Evolutionary conservation across 2,329 filamentous ascomycete species (phyloP).

Genomic region (Verticillium dahliae): DNA sequence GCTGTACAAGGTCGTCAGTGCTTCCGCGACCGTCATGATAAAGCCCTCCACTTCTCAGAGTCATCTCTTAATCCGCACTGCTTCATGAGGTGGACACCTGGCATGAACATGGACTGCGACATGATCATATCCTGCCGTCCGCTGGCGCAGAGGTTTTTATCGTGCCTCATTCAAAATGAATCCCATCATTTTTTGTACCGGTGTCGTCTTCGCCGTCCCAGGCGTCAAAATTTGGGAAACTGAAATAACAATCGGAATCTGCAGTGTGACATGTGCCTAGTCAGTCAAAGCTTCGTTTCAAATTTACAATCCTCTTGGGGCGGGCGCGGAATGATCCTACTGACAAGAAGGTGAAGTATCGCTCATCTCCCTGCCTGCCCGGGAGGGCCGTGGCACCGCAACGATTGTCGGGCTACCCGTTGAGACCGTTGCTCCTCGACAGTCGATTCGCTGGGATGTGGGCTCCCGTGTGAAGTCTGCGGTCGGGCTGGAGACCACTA

Average conservation of each 20-base stretch:
- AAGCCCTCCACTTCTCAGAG: too few relatives aligned
- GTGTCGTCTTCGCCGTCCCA: conserved; percentile 37
- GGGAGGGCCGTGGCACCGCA: conserved; percentile 14
- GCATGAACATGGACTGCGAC: too few relatives aligned
- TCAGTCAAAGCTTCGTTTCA: too few relatives aligned
- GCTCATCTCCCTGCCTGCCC: conserved; percentile 3
- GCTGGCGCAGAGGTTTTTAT: too few relatives aligned
- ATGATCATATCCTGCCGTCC: too few relatives aligned
- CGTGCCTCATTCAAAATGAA: neutral
- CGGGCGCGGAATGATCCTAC: neutral
- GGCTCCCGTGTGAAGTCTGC: conserved; percentile 8
- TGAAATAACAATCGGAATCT: conserved; percentile 50
- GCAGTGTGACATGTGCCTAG: conserved; percentile 6
- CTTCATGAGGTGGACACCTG: too few relatives aligned
- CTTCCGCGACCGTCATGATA: too few relatives aligned
- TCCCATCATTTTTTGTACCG: neutral
- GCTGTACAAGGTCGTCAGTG: too few relatives aligned
- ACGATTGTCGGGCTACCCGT: conserved; percentile 28
- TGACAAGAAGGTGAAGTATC: conserved; percentile 6
- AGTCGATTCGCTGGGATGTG: conserved; percentile 20
- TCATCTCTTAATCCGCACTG: too few relatives aligned
- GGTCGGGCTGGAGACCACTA: conserved; percentile 36
- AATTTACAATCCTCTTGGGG: neutral
- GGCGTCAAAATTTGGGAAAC: conserved; percentile 67
- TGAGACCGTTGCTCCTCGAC: conserved; percentile 25